Conservation (phyloP, 2,329 filamentous ascomycete species). For the Cladophialophora immunda region DNA sequence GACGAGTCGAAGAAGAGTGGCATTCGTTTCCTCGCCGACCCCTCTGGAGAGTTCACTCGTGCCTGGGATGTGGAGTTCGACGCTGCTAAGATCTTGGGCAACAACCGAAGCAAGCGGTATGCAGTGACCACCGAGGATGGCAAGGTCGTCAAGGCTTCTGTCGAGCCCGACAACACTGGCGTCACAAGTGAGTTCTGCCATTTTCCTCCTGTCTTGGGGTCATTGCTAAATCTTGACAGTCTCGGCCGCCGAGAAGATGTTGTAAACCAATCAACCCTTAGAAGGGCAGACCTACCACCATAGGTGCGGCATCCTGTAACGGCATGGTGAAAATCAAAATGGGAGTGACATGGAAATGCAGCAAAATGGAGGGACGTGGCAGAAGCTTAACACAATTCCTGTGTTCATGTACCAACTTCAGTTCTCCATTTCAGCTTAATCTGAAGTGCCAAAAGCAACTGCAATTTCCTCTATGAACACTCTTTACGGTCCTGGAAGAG, state of each 20-base stretch:
- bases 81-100: constrained; percentile 79
- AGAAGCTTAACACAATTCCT: not conserved
- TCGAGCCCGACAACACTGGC: constrained; percentile 90
- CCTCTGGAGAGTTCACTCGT: constrained; percentile 79
- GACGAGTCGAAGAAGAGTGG: constrained; percentile 78
- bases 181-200: constrained; percentile 67
- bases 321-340: not conserved
- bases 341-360: not conserved
- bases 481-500: not conserved
- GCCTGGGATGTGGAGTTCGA: constrained; percentile 86
- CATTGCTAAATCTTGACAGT: constrained; percentile 26
- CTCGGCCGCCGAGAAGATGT: constrained; percentile 39
- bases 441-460: not conserved
- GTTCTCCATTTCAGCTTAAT: not conserved
- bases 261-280: constrained; percentile 24
- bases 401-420: not conserved
- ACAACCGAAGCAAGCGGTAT: constrained; percentile 85
- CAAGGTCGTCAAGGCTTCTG: constrained; percentile 79
- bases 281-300: not conserved
- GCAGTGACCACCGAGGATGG: constrained; percentile 84
- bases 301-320: not conserved
- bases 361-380: not conserved
- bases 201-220: not conserved
- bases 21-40: constrained; percentile 89
- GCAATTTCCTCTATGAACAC: not conserved